These are phyloP conservation scores for Fraxinus quadrangulata DNA, from an alignment of 257 asterid genomes.

Conservation along the genomic window DNA sequence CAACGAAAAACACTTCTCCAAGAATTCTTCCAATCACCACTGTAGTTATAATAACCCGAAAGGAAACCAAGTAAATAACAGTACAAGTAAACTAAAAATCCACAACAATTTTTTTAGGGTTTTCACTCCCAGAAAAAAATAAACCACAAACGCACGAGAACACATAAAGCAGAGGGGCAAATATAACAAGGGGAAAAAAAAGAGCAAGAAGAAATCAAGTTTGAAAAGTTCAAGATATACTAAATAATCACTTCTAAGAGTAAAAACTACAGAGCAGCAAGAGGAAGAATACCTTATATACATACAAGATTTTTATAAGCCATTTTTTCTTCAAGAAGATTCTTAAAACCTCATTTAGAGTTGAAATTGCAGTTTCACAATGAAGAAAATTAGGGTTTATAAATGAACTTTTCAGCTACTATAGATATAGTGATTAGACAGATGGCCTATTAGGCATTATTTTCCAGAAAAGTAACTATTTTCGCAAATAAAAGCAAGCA, in stretches of 20 bases:
- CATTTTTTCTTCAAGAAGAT: constrained; percentile 12
- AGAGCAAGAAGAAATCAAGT: neutral
- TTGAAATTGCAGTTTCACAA: neutral
- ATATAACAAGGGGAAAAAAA: neutral
- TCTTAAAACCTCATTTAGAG: neutral
- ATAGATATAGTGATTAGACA: neutral
- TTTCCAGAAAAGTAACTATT: neutral
- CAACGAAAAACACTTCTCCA: neutral
- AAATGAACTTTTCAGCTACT: constrained; percentile 1
- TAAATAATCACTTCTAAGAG: neutral
- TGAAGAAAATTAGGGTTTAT: constrained; percentile 35
- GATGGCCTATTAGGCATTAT: neutral
- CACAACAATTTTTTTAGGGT: constrained; percentile 13
- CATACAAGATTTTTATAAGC: neutral
- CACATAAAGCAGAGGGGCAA: neutral
- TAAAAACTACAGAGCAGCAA: neutral
- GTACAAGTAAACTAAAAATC: neutral
- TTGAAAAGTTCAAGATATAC: neutral
- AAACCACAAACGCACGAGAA: neutral
- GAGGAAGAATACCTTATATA: neutral
- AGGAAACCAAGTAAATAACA: constrained; percentile 11
- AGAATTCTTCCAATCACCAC: neutral
- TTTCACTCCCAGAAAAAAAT: neutral
- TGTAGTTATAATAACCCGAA: neutral
- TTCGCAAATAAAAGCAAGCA: constrained; percentile 25